Evolutionary conservation across 2,329 filamentous ascomycete species (phyloP), one percentile per base, ranked within the genome.

Genomic region (Podosphaera leucotricha): DNA sequence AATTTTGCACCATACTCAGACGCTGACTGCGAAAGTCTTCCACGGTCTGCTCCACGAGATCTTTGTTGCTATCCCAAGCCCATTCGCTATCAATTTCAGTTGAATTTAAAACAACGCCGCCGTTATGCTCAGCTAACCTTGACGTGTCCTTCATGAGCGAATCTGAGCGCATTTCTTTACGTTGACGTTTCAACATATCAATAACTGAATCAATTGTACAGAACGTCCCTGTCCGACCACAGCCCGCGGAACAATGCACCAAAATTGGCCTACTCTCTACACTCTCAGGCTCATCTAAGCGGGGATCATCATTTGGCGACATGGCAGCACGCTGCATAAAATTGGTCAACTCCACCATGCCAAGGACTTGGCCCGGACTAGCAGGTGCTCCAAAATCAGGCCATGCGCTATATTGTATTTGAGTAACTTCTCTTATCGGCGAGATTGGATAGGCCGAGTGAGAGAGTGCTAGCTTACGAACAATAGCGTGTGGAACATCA

Each of bases 181-280:
- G 71, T 60, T 93, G 85, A n/a, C 82, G 75, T 64, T 93, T 93
- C 47, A 98, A 64, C 81, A 94, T 92, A 60, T 94, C 86, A 46
- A 95, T 78, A 7, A 95, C 90, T 35, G 80, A 87, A 59, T 95
- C 90, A 15, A 95, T 85, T 0, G 90, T 92, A 59, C 90, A 95
- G 57, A 95, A 98, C 0, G 90, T 87, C 2, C 90, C 90, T 0
- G 90, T 98, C 13, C 90, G 79, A 0, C 90, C 90, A 61, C 90
- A 98, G 0, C 90, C 90, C 3, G 90, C 90, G 44, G 84, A 92
- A 62, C 90, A 98, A 59, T 98, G 90, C 0, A 98, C 87, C 19
- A 98, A 60, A 53, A 94, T 75, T 6, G 87, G 87, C 24, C 82
- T 69, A 20, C 68, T 52, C 1, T 61, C 54, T 6, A 60, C 56